Base-by-base conservation (phyloP, 177 flowering plant genomes). In the Vitis hybrid region DNA sequence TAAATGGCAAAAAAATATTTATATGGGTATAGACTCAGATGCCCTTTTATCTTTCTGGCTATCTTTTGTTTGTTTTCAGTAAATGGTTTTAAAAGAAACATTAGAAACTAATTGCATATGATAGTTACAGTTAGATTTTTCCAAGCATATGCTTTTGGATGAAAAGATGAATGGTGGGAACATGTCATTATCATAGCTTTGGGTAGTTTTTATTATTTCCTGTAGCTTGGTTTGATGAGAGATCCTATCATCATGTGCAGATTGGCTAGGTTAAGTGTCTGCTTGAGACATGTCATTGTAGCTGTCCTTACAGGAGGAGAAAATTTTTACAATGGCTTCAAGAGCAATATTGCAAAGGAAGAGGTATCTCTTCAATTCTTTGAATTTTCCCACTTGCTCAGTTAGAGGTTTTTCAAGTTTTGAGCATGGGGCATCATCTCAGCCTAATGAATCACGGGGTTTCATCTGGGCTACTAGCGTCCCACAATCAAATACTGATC, bases 291-390 rank as follows among this genome's bases (percentile, higher is more conserved):
- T 73, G 67, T 60, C 69, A 64, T 23, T 49, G 50, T 73, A 56
- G 40, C 55, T 60, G 11, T 60, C 52, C 19, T 58, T 45, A 32
- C 54, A 70, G 49, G 62, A 45, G 45, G 23, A 62, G 51, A 52
- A 63, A 52, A 40, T 65, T 60, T 70, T 63, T 15, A 71, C 56
- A 64, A 91, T 91, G 97, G 89, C 94, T 70, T 85, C 87, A 26
- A 72, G 88, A 67, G 86, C 84, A 56, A 78, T 91, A 64, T 71
- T 87, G 66, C 80, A 82, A 65, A 85, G 86, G 81, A 87, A 71
- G 75, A 82, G 72, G 50, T 32, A 48, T 72, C 57, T 87, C 34
- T 66, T 76, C 18, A 80, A 82, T 65, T 76, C 71, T 49, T 50
- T 82, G 70, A 82, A 76, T 70, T 74, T 30, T 3, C 70, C 81